These are phyloP conservation scores for Tolypocladium amazonense DNA, from an alignment of 2,329 filamentous ascomycete species.

Conservation along the genomic window DNA sequence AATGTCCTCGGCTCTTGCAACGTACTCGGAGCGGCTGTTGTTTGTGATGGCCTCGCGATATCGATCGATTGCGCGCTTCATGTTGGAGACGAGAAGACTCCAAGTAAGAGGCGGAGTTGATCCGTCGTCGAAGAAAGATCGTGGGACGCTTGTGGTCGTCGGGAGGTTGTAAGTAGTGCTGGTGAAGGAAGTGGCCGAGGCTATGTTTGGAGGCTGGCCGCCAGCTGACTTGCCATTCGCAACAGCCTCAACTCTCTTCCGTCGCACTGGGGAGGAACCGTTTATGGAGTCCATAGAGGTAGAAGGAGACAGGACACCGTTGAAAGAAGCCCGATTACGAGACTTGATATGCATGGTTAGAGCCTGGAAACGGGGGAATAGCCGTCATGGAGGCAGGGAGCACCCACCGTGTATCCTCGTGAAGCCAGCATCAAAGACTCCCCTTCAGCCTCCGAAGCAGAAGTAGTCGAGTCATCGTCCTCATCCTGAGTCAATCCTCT, in stretches of 20 bases:
- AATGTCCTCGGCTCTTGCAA: conserved; percentile 91
- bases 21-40: conserved; percentile 79
- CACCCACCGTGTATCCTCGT: conserved; percentile 55
- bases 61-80: conserved; percentile 80
- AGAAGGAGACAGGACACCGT: conserved; percentile 69
- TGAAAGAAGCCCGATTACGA: conserved; percentile 54
- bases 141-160: conserved; percentile 53
- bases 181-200: conserved; percentile 52
- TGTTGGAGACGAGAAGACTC: conserved; percentile 83
- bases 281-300: conserved; percentile 89
- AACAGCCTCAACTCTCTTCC: conserved; percentile 47
- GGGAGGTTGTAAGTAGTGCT: conserved; percentile 46
- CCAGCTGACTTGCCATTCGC: conserved; percentile 25
- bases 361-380: background rate
- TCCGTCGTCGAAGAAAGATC: conserved; percentile 87
- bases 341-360: conserved; percentile 25
- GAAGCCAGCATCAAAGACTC: conserved; percentile 59
- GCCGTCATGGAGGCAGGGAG: background rate
- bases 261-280: conserved; percentile 47
- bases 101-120: conserved; percentile 72
- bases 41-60: conserved; percentile 85
- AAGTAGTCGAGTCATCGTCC: conserved; percentile 76
- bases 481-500: conserved; percentile 73
- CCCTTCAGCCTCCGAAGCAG: conserved; percentile 77
- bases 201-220: conserved; percentile 39